Conservation (phyloP, 139 green algal genomes). For the Eudorina sp. region DNA sequence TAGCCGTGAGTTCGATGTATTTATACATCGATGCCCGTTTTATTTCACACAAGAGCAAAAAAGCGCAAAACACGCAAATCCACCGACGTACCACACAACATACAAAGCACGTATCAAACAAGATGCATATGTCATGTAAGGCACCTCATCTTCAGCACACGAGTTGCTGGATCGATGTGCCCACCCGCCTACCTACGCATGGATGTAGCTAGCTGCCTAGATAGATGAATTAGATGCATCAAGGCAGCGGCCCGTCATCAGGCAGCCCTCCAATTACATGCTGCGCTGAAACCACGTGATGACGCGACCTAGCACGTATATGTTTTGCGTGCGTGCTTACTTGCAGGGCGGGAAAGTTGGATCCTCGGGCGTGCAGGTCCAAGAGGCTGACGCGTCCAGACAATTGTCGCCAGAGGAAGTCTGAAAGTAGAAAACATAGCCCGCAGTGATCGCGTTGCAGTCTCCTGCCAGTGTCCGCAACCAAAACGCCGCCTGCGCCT, state of each 20-base stretch:
- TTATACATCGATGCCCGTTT: not conserved
- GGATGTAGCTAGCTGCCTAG: not conserved
- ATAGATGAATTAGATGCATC: not conserved
- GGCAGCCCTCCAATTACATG: not conserved
- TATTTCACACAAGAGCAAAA: not conserved
- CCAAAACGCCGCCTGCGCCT: not conserved
- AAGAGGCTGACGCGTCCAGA: not conserved
- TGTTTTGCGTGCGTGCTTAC: no score
- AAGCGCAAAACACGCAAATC: not conserved
- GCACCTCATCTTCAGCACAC: no score
- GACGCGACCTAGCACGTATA: no score
- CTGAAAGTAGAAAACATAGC: not conserved
- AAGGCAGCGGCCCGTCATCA: no score
- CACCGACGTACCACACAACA: not conserved
- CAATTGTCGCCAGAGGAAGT: not conserved
- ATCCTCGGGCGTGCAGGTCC: not conserved
- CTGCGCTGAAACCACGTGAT: no score
- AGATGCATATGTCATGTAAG: no score
- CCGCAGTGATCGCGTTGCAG: not conserved
- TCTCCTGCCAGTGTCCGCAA: not conserved
- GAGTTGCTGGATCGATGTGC: not conserved
- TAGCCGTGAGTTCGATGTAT: not conserved
- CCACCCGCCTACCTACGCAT: not conserved
- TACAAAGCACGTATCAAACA: no score
- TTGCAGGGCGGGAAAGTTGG: not conserved